Evolutionary conservation across 1,139 yeast species (phyloP).

Genomic region (Saccharomycopsis crataegensis): DNA sequence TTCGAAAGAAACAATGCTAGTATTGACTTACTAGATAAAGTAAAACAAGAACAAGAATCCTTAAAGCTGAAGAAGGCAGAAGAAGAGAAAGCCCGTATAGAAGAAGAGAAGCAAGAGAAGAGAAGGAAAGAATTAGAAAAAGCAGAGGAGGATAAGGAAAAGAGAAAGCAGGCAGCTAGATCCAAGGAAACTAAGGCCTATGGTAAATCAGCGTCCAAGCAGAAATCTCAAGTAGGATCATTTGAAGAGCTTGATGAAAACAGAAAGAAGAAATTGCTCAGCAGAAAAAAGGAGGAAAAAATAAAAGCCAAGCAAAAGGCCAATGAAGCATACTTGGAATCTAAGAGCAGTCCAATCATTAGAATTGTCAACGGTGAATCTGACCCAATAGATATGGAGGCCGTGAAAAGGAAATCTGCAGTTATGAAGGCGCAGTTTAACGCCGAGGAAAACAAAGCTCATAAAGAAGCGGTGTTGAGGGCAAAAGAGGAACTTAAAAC

Average conservation of each 20-base stretch:
- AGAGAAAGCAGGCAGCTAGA: background rate
- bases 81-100: background rate
- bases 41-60: background rate
- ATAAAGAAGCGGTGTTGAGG: too few relatives aligned
- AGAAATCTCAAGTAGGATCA: background rate
- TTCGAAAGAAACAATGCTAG: background rate
- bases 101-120: background rate
- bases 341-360: background rate
- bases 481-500: too few relatives aligned
- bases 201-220: background rate
- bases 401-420: too few relatives aligned
- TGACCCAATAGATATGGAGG: background rate
- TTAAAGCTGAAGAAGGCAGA: background rate
- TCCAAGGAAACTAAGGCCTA: background rate
- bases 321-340: background rate
- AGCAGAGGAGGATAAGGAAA: background rate
- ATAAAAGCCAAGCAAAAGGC: background rate
- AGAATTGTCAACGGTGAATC: background rate
- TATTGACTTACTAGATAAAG: background rate
- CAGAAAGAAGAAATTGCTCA: background rate
- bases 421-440: too few relatives aligned
- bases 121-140: background rate
- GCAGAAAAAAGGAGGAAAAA: background rate
- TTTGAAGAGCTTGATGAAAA: background rate
- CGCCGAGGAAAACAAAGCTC: too few relatives aligned